Evolutionary conservation across 2,329 filamentous ascomycete genomes (phyloP).

Genomic region (Penicillium glabrum): DNA sequence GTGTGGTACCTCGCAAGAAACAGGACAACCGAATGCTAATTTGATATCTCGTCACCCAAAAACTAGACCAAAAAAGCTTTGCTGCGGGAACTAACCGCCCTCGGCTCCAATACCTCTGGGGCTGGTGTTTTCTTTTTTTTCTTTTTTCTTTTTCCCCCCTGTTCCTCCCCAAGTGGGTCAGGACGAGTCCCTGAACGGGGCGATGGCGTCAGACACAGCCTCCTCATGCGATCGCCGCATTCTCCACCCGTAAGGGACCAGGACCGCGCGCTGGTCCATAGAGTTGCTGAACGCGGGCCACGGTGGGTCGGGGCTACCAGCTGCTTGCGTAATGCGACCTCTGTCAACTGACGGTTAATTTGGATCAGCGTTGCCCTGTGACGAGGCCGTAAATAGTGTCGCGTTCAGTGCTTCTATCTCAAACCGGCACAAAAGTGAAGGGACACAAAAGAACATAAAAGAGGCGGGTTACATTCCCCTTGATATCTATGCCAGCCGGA

Average conservation of each 20-base stretch:
- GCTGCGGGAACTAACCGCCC: constrained; percentile 1
- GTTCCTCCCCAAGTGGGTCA: not conserved
- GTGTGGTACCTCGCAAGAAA: not conserved
- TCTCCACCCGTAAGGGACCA: constrained; percentile 40
- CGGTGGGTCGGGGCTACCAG: constrained; percentile 28
- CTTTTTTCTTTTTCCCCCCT: not conserved
- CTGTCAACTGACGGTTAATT: constrained; percentile 27
- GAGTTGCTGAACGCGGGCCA: constrained; percentile 30
- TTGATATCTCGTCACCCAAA: not conserved
- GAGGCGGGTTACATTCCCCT: constrained; percentile 5
- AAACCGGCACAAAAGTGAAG: constrained; percentile 8
- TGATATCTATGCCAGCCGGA: not conserved
- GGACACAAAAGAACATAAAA: not conserved
- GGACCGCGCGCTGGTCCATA: constrained; percentile 32
- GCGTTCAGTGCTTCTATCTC: constrained; percentile 11
- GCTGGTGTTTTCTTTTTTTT: not conserved
- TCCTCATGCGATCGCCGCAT: constrained; percentile 34
- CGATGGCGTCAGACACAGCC: constrained; percentile 31
- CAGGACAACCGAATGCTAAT: not conserved
- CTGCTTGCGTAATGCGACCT: constrained; percentile 40
- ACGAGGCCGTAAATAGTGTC: constrained; percentile 15
- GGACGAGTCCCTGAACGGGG: not conserved
- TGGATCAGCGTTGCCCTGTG: constrained; percentile 29
- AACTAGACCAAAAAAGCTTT: constrained; percentile 1
- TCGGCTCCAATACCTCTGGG: not conserved